Conservation (phyloP, 805 yeast species). For the Pichia paraexigua region DNA sequence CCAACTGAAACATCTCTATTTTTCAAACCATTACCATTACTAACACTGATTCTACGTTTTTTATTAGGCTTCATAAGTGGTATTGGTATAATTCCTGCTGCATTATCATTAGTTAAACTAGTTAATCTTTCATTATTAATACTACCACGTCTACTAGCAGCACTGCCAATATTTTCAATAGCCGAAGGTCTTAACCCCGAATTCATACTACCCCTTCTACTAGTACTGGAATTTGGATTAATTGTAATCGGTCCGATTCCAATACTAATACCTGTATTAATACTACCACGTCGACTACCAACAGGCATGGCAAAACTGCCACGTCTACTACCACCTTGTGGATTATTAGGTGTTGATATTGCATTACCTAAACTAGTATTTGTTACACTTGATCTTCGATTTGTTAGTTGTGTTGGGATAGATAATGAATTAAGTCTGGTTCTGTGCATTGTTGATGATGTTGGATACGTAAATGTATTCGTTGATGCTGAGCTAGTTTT, state of each 20-base stretch:
- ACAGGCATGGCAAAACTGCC: neutral
- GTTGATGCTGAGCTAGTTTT: neutral
- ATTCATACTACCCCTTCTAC: neutral
- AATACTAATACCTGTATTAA: neutral
- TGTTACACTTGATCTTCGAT: neutral
- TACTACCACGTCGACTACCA: neutral
- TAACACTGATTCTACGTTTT: neutral
- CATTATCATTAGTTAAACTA: neutral
- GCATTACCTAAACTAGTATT: neutral
- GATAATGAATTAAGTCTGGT: slow-evolving; percentile 11
- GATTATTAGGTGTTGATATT: neutral
- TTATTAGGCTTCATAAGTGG: neutral
- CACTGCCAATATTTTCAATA: neutral
- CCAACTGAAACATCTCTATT: neutral
- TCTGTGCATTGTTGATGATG: neutral
- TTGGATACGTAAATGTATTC: neutral
- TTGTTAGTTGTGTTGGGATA: slow-evolving; percentile 9
- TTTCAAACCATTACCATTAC: neutral
- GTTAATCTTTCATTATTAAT: neutral
- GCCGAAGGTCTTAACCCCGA: neutral
- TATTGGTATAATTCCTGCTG: slow-evolving; percentile 2
- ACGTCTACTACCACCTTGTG: neutral
- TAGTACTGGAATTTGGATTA: neutral
- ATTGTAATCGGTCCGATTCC: neutral
- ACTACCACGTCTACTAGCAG: slow-evolving; percentile 2